Evolutionary conservation across 2,329 filamentous ascomycete genomes (phyloP).

Genomic region (Trichoderma cornu-damae): DNA sequence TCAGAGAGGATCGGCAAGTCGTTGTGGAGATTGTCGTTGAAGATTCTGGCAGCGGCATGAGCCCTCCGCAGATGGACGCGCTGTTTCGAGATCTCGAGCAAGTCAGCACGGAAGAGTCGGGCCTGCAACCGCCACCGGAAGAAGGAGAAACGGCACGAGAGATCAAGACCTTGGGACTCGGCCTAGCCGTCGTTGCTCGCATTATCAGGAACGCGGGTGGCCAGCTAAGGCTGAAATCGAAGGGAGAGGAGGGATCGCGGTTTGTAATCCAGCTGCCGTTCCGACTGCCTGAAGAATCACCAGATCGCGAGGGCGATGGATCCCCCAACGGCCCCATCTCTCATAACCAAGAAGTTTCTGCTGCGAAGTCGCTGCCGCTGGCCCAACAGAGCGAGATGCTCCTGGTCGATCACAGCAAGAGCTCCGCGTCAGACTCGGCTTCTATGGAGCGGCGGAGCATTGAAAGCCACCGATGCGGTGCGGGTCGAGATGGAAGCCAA

Average conservation of each 20-base stretch:
- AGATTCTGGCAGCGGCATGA: slow-evolving; percentile 74
- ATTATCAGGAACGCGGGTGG: slow-evolving; percentile 88
- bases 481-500: slow-evolving; percentile 45
- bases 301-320: slow-evolving; percentile 22
- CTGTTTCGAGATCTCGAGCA: slow-evolving; percentile 57
- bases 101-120: slow-evolving; percentile 44
- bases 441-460: slow-evolving; percentile 22
- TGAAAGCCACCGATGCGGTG: slow-evolving; percentile 32
- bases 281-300: slow-evolving; percentile 47
- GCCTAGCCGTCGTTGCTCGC: slow-evolving; percentile 80
- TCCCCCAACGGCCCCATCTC: slow-evolving; percentile 13
- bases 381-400: slow-evolving; percentile 51
- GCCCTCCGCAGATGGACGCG: slow-evolving; percentile 51
- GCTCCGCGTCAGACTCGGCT: slow-evolving; percentile 19
- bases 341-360: slow-evolving; percentile 20
- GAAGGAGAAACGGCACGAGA: slow-evolving; percentile 30
- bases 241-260: slow-evolving; percentile 73
- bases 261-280: slow-evolving; percentile 80
- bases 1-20: slow-evolving; percentile 48
- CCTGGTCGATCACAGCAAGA: slow-evolving; percentile 50
- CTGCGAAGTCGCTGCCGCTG: slow-evolving; percentile 26
- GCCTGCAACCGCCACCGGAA: slow-evolving; percentile 24
- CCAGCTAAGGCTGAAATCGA: slow-evolving; percentile 77
- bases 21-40: slow-evolving; percentile 69
- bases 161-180: slow-evolving; percentile 62